Evolutionary conservation across 2,329 filamentous ascomycete species (phyloP).

Genomic region (Cordyceps farinosa): DNA sequence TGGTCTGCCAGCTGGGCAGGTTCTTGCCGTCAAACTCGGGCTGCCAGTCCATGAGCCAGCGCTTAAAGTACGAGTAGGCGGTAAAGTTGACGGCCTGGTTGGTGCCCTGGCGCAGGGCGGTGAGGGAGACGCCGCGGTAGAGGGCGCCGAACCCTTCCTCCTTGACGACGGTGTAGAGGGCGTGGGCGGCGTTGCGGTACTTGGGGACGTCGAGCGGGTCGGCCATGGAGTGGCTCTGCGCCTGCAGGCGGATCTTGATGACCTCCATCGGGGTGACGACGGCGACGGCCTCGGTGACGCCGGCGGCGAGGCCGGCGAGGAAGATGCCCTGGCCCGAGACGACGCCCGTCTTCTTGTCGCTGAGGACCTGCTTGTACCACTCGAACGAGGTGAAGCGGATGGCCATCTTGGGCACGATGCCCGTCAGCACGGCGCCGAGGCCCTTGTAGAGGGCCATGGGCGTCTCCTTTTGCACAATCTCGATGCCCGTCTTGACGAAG

Average conservation of each 20-base stretch:
- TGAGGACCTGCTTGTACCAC: slow-evolving; percentile 81
- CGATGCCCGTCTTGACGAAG: slow-evolving; percentile 78
- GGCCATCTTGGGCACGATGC: slow-evolving; percentile 98
- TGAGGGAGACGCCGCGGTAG: slow-evolving; percentile 91
- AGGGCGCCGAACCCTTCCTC: slow-evolving; percentile 87
- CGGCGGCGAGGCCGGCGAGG: slow-evolving; percentile 78
- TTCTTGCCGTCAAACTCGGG: slow-evolving; percentile 61
- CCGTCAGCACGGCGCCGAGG: slow-evolving; percentile 91
- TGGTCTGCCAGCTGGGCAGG: slow-evolving; percentile 86
- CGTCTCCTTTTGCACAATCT: slow-evolving; percentile 87
- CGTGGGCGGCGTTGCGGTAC: slow-evolving; percentile 88
- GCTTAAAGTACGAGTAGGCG: slow-evolving; percentile 91
- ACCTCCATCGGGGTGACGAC: slow-evolving; percentile 99
- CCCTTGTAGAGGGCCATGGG: slow-evolving; percentile 95
- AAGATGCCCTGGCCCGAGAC: slow-evolving; percentile 70
- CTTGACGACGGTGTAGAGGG: slow-evolving; percentile 79
- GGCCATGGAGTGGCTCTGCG: slow-evolving; percentile 96
- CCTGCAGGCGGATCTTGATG: slow-evolving; percentile 96
- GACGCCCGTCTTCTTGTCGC: slow-evolving; percentile 61
- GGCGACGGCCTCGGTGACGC: slow-evolving; percentile 92
- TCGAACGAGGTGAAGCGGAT: slow-evolving; percentile 98
- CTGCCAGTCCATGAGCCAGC: slow-evolving; percentile 68
- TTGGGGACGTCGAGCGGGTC: slow-evolving; percentile 95
- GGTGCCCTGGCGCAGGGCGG: slow-evolving; percentile 87
- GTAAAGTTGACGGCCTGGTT: slow-evolving; percentile 99